phyloP scores from a whole-genome alignment of 805 yeast species.

The Saturnispora galanensis region DNA sequence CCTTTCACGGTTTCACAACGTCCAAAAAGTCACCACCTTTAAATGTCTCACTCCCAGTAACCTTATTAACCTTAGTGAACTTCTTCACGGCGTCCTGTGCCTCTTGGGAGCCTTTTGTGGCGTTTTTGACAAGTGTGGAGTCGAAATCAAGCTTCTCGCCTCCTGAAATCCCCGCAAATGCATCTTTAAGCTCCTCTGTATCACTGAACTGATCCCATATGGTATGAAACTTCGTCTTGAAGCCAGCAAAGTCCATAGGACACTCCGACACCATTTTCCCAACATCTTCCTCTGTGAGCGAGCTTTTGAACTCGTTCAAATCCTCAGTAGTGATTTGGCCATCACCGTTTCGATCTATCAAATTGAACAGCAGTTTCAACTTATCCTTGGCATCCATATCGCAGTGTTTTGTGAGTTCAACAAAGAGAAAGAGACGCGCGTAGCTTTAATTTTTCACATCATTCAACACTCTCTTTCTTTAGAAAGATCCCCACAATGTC shows the following conservation, averaged over 20 bases:
- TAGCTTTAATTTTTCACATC: neutral
- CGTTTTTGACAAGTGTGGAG: constrained; percentile 19
- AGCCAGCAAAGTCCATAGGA: constrained; percentile 50
- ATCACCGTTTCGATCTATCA: constrained; percentile 77
- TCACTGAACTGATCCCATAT: constrained; percentile 42
- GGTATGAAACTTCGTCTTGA: constrained; percentile 50
- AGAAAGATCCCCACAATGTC: neutral
- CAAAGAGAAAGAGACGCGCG: neutral
- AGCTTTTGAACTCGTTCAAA: constrained; percentile 35
- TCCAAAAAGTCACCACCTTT: constrained; percentile 55
- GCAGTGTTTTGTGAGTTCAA: neutral
- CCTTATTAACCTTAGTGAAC: constrained; percentile 43
- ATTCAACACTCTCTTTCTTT: neutral
- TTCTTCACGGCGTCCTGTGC: constrained; percentile 32
- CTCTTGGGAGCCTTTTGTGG: neutral
- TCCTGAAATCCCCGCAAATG: constrained; percentile 42
- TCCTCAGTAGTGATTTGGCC: constrained; percentile 50
- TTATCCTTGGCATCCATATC: neutral
- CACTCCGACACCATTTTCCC: no score
- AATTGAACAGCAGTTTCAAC: constrained; percentile 57
- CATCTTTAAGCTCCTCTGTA: constrained; percentile 43
- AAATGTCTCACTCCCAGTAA: constrained; percentile 51
- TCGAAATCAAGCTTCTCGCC: constrained; percentile 30
- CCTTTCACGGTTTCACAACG: constrained; percentile 19
- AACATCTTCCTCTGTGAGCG: no score